Conservation (phyloP, 768 basidiomycete genomes). For the Mycena latifolia region DNA sequence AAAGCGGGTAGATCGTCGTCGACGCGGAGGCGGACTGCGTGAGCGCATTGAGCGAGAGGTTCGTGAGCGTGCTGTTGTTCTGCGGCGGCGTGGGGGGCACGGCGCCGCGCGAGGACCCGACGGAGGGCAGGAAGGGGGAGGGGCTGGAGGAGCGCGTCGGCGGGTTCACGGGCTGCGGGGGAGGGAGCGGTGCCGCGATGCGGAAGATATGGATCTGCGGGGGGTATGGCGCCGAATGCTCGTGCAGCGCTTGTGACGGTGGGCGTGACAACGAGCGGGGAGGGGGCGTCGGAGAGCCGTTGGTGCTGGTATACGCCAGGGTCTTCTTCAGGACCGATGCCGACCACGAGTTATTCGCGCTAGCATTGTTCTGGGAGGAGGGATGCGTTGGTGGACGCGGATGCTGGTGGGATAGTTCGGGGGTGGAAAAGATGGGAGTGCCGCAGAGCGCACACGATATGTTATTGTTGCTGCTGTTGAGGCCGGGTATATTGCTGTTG, state of each 20-base stretch:
- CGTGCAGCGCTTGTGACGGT: not conserved
- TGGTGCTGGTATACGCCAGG: constrained; percentile 42
- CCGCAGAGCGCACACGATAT: constrained; percentile 89
- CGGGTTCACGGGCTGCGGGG: constrained; percentile 40
- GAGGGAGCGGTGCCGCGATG: constrained; percentile 53
- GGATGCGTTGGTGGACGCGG: constrained; percentile 50
- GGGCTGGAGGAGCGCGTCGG: constrained; percentile 37
- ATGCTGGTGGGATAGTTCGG: constrained; percentile 42
- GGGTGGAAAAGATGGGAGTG: constrained; percentile 59
- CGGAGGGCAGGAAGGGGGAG: constrained; percentile 46
- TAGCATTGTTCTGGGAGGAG: constrained; percentile 42
- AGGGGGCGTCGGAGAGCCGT: constrained; percentile 49
- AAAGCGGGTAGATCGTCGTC: constrained; percentile 81
- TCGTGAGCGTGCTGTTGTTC: constrained; percentile 45
- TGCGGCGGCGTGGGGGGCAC: constrained; percentile 27
- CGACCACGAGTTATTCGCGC: constrained; percentile 60
- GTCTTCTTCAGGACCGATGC: constrained; percentile 70
- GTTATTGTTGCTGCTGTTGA: constrained; percentile 57
- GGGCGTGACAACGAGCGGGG: constrained; percentile 41
- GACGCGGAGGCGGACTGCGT: constrained; percentile 41
- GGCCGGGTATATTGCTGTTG: constrained; percentile 59
- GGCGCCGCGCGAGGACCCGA: constrained; percentile 39
- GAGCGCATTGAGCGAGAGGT: constrained; percentile 46
- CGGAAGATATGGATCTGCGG: constrained; percentile 79
- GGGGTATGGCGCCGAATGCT: constrained; percentile 41